Evolutionary conservation across 2,329 filamentous ascomycete genomes (phyloP), one percentile per base, ranked within the genome.

Genomic region (Fusarium nygamai): DNA sequence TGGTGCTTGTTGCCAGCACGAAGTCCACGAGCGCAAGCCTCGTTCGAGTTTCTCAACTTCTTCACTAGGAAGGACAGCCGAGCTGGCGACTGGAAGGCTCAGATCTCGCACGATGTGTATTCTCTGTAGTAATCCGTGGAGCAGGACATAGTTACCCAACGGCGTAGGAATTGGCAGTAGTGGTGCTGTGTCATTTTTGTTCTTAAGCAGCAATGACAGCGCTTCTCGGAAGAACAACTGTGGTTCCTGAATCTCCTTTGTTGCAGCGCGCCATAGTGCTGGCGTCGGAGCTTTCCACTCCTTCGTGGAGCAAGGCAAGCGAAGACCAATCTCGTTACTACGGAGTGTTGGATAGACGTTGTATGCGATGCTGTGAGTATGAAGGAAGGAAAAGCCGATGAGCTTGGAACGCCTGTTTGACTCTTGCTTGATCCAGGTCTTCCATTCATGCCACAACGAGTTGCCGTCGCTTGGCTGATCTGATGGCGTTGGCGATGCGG

Each of bases 341-440:
- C 81, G 78, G 11, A 84, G 71, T 0, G 80, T 79, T 1, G 83
- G 83, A 36, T 83, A 83, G 6, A 82, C 77, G 29, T 84, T 81
- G 66, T 84, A 84, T 5, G 82, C 82, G 13, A 84, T 80, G 57
- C 80, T 83, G 63, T 84, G 82, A 0, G 79, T 83, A 53, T 84
- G 82, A 8, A 83, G 74, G 58, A 84, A 84, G 1, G 81, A 81
- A 38, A 84, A 84, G 1, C 82, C 80, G 8, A 83, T 82, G 6
- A 84, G 76, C 50, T 83, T 84, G 0, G 82, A 75, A 11, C 83
- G 76, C 5, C 83, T 78, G 6, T 64, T 39, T 1, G 82, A 82
- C 58, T 84, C 82, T 33, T 79, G 74, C 6, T 64, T 74, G 1
- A 79, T 72, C 83, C 83, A 84, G 1, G 69, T 65, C 4, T 76